Percentiles rank a stretch among this genome's conserved stretches.
These are phyloP conservation scores for Mortierella sp. DNA, from an alignment of 371 early-diverging fungal species.

Conservation along the genomic window DNA sequence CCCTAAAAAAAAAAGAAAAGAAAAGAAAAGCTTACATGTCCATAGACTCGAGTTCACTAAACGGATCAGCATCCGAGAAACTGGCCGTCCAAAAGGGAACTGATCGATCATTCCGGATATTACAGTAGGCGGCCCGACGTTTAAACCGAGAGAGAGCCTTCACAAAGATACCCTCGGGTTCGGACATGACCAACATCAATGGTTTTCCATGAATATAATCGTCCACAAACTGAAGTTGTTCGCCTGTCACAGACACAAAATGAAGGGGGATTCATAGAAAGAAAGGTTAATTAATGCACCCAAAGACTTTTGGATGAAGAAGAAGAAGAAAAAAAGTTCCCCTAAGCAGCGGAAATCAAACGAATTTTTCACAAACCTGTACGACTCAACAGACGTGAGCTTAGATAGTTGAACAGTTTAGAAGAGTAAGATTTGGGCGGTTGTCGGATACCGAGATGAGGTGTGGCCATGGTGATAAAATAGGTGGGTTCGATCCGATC, in stretches of 20 bases:
- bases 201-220: conserved; percentile 55
- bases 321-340: no score
- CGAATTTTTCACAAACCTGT: conserved; percentile 50
- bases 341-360: no score
- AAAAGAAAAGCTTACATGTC: conserved; percentile 55
- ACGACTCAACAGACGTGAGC: conserved; percentile 61
- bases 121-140: conserved; percentile 68
- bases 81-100: conserved; percentile 78
- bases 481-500: conserved; percentile 37
- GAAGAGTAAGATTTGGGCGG: conserved; percentile 47
- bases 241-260: conserved; percentile 34
- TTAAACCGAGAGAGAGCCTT: conserved; percentile 64
- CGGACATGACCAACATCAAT: conserved; percentile 68
- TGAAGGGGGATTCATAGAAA: conserved; percentile 28
- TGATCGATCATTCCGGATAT: conserved; percentile 73
- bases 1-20: background rate
- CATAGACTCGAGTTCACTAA: conserved; percentile 54
- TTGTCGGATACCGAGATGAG: conserved; percentile 76
- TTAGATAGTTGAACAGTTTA: conserved; percentile 62
- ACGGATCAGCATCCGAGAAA: conserved; percentile 63
- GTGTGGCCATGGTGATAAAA: conserved; percentile 78
- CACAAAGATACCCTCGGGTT: conserved; percentile 68
- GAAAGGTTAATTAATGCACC: no score
- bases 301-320: no score
- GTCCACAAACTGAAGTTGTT: conserved; percentile 66